Evolutionary conservation across 441 rosid genomes (phyloP), one percentile per base, ranked within the genome.

Genomic region (Populus trichocarpa): DNA sequence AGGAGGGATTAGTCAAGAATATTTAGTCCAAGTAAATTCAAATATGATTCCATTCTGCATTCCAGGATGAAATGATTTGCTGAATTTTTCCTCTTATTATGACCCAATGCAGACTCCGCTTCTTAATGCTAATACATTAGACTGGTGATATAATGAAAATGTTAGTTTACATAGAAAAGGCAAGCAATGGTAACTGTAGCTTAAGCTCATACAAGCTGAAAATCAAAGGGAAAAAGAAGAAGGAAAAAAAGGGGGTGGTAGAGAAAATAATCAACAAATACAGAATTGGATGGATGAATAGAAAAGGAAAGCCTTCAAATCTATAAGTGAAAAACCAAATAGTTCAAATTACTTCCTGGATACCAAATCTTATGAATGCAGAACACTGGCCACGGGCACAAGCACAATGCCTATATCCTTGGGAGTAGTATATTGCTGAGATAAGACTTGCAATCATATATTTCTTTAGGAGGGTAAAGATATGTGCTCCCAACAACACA

Each of bases 291-390:
- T 42, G 16, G 32, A 53, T 61, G 36, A 7, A 0, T 36, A 36
- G 16, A 69, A 76, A 50, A 3, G 5, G 26, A 68, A 59, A 38
- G 11, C 20, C 32, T 46, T 14, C 40, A n/a, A 70, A 63, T 8
- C 30, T 50, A 22, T 8, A 66, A 11, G 64, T 50, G 66, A n/a
- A 73, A 73, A 76, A 82, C 10, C 66, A 46, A 79, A 40, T 42
- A 64, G 70, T 66, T 85, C 22, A 76, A 63, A 76, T 57, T 69
- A 32, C 69, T 73, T 74, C 32, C 32, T 30, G 32, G 32, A 30
- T 30, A 30, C 32, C 32, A 30, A 20, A 69, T 53, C 22, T 26
- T 36, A 66, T 20, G 33, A 73, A 70, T 57, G 26, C 68, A 22
- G 10, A 18, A 23, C 23, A 57, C 22, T 65, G 9, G 40, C 67